Percentiles rank a stretch among this genome's conserved stretches.
Conservation (phyloP, 1,284 basidiomycete species). For the Cystobasidiaceae sp. region DNA sequence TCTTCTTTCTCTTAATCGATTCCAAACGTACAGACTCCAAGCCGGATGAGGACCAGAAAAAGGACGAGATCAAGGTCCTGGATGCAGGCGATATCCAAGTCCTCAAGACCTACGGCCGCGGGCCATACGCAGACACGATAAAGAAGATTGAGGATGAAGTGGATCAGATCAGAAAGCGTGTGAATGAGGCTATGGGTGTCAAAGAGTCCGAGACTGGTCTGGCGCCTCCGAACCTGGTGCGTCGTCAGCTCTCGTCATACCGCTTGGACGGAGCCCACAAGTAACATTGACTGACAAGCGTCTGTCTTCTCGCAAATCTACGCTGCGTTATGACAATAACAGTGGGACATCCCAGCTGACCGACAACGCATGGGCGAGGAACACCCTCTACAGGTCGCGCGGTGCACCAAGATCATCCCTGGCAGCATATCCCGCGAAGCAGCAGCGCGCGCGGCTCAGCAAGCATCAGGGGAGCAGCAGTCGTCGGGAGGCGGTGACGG, state of each 20-base stretch:
- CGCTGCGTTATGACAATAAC: background rate
- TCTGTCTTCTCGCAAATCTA: background rate
- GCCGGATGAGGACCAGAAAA: slow-evolving; percentile 66
- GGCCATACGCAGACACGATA: slow-evolving; percentile 83
- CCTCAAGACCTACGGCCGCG: slow-evolving; percentile 98
- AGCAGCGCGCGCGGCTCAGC: slow-evolving; percentile 32
- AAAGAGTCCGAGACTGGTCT: slow-evolving; percentile 98
- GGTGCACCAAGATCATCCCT: slow-evolving; percentile 94
- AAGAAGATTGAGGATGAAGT: slow-evolving; percentile 90
- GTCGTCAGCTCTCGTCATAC: slow-evolving; percentile 89
- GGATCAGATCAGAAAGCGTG: slow-evolving; percentile 92
- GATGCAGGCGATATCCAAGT: slow-evolving; percentile 99
- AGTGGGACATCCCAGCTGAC: slow-evolving; percentile 46
- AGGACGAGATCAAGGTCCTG: slow-evolving; percentile 91
- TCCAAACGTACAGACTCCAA: slow-evolving; percentile 61
- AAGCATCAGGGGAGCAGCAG: too few species aligned
- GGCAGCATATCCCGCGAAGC: slow-evolving; percentile 31
- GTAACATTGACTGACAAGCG: too few species aligned
- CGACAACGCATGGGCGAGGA: slow-evolving; percentile 81
- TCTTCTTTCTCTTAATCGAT: background rate
- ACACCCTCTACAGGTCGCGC: slow-evolving; percentile 90
- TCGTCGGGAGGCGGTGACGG: too few species aligned
- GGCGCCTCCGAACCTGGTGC: slow-evolving; percentile 76
- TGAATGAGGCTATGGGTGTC: slow-evolving; percentile 84
- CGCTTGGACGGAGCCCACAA: too few species aligned